These are phyloP conservation scores for Candida vartiovaarae DNA, from an alignment of 805 yeast species.

Conservation along the genomic window DNA sequence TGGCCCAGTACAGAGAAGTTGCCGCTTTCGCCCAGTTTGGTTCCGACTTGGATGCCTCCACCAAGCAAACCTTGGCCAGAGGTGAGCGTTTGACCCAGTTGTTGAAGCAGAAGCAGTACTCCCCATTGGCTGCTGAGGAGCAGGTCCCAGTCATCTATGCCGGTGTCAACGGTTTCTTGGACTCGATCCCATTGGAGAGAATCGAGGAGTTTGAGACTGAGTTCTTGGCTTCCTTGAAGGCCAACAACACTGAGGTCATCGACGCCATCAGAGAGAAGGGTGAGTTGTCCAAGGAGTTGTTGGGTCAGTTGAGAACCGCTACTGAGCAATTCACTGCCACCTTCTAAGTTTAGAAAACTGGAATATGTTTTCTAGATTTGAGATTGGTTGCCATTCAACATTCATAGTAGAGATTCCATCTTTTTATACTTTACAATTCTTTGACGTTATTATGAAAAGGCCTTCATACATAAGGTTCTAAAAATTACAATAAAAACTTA, in stretches of 20 bases:
- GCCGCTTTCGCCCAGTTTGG: slow-evolving; percentile 99
- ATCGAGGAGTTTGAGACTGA: slow-evolving; percentile 87
- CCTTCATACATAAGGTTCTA: slow-evolving; percentile 12
- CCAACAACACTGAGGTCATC: slow-evolving; percentile 81
- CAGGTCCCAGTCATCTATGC: slow-evolving; percentile 98
- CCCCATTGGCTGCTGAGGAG: slow-evolving; percentile 97
- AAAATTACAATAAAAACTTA: slow-evolving; percentile 7
- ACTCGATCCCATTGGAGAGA: slow-evolving; percentile 74
- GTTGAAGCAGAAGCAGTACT: slow-evolving; percentile 95
- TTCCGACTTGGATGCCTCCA: slow-evolving; percentile 99
- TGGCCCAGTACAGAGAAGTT: slow-evolving; percentile 99
- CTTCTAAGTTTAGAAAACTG: slow-evolving; percentile 40
- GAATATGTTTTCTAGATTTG: background rate
- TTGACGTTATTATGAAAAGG: slow-evolving; percentile 19
- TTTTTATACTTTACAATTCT: slow-evolving; percentile 11
- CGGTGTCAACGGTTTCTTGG: slow-evolving; percentile 99
- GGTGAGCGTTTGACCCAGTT: slow-evolving; percentile 99
- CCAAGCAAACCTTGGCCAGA: slow-evolving; percentile 97
- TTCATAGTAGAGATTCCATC: slow-evolving; percentile 16
- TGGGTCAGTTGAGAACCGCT: slow-evolving; percentile 82
- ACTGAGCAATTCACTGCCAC: slow-evolving; percentile 91
- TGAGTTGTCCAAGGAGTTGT: slow-evolving; percentile 79
- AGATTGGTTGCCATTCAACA: slow-evolving; percentile 7
- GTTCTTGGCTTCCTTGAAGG: slow-evolving; percentile 86
- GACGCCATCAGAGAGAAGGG: slow-evolving; percentile 83